These are phyloP conservation scores for Psilocybe tampanensis DNA, from an alignment of 768 basidiomycete genomes.

Conservation along the genomic window DNA sequence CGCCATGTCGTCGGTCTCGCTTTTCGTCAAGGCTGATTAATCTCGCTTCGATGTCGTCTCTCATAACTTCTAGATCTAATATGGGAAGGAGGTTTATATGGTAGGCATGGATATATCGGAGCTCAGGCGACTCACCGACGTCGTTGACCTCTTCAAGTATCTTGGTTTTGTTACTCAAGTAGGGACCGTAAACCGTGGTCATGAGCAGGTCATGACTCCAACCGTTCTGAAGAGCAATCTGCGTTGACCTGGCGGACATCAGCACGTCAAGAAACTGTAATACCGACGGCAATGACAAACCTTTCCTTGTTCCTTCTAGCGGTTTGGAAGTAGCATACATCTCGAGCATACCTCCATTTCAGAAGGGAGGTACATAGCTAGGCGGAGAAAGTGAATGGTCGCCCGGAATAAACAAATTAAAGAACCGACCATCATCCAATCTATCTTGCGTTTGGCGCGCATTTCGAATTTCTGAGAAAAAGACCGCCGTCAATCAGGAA, in stretches of 20 bases:
- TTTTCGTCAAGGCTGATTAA: slow-evolving; percentile 26
- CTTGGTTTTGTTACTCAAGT: slow-evolving; percentile 38
- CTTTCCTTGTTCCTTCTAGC: slow-evolving; percentile 22
- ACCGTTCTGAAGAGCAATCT: slow-evolving; percentile 38
- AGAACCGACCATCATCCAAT: slow-evolving; percentile 27
- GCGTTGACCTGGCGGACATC: slow-evolving; percentile 33
- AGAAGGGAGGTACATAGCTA: slow-evolving; percentile 26
- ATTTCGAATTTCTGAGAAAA: background rate
- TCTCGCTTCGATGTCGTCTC: slow-evolving; percentile 25
- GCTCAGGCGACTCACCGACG: slow-evolving; percentile 31
- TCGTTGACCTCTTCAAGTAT: slow-evolving; percentile 39
- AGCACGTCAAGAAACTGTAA: background rate
- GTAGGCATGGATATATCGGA: slow-evolving; percentile 21
- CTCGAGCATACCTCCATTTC: slow-evolving; percentile 21
- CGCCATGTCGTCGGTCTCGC: slow-evolving; percentile 20
- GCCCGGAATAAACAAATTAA: background rate
- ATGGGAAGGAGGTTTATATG: background rate
- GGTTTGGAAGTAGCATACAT: slow-evolving; percentile 4
- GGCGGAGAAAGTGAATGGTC: background rate
- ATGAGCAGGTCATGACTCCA: slow-evolving; percentile 47
- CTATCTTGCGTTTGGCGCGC: background rate
- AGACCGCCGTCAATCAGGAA: background rate
- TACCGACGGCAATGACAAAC: background rate
- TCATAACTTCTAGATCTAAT: slow-evolving; percentile 23
- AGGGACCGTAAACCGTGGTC: slow-evolving; percentile 37